Base-by-base conservation (phyloP, 441 rosid genomes). In the Eruca vesicaria region DNA sequence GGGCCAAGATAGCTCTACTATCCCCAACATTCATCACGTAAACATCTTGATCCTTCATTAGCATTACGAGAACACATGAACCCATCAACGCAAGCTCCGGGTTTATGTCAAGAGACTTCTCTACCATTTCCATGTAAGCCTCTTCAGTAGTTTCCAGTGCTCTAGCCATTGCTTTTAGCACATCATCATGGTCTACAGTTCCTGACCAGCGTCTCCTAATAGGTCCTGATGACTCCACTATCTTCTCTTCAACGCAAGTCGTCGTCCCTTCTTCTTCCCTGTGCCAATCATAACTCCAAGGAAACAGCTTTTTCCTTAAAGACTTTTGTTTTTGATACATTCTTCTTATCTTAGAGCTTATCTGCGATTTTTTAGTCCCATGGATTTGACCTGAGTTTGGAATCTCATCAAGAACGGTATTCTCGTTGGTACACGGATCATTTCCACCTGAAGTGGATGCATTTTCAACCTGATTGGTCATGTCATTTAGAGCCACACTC, bases 261-360 rank as follows among this genome's bases (percentile, higher is more conserved):
- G 19, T 45, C 52, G 4, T 7, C 29, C 32, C 26, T 23, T 23
- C 66, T 66, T 89, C 94, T 86, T 94, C 97, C 79, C 94, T 89
- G 65, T 94, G 94, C 98, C 98, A 94, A 82, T 94, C 98, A 76
- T 87, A 94, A 79, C 88, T 94, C 98, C 97, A 94, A 50, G 98
- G 98, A 81, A 94, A 92, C 81, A 92, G 86, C 63, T 94, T 92
- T 83, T 90, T 94, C 52, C 92, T 91, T 66, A 94, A 82, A 38
- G 92, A 90, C 85, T 94, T 92, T 79, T 92, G 97, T 77, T 90
- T 94, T 82, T 84, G 79, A 67, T 88, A 91, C 85, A 94, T 82
- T 75, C 85, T 85, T 69, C 73, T 83, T 45, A 94, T 82, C 85
- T 86, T 94, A 21, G 95, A 88, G 80, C 89, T 76, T 69, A 94